A percentile compares a stretch with the other conserved stretches of the same genome.
Evolutionary conservation across 2,329 filamentous ascomycete species (phyloP).

Genomic region (Talaromyces marneffei): DNA sequence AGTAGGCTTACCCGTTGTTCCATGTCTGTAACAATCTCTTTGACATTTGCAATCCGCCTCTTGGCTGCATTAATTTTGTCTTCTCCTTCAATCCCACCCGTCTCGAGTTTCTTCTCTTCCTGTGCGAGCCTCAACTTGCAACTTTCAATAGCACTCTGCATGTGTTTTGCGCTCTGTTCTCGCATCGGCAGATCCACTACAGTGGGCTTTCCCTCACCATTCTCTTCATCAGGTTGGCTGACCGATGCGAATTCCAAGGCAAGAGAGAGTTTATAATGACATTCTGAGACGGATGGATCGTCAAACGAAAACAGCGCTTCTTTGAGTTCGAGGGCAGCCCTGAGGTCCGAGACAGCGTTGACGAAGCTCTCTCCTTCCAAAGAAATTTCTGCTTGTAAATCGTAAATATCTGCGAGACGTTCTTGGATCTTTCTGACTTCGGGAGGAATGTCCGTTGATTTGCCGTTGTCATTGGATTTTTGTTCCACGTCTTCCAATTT

Average conservation of each 20-base stretch:
- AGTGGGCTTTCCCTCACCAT: slow-evolving; percentile 15
- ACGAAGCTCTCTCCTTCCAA: slow-evolving; percentile 90
- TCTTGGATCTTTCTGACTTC: slow-evolving; percentile 64
- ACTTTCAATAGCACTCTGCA: slow-evolving; percentile 56
- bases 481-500: slow-evolving; percentile 49
- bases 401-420: slow-evolving; percentile 84
- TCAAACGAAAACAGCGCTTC: slow-evolving; percentile 71
- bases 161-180: slow-evolving; percentile 53
- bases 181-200: slow-evolving; percentile 50
- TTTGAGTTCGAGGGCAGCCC: slow-evolving; percentile 71
- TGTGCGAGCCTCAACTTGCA: slow-evolving; percentile 51
- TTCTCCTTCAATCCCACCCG: slow-evolving; percentile 35
- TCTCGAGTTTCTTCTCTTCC: slow-evolving; percentile 45
- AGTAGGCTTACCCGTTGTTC: slow-evolving; percentile 46
- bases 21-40: slow-evolving; percentile 58
- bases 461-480: slow-evolving; percentile 43
- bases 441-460: slow-evolving; percentile 37
- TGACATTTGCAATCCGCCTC: slow-evolving; percentile 52
- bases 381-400: slow-evolving; percentile 92
- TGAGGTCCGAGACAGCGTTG: slow-evolving; percentile 79
- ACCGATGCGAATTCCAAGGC: slow-evolving; percentile 90
- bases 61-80: slow-evolving; percentile 36
- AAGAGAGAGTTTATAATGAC: slow-evolving; percentile 91
- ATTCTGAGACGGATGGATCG: slow-evolving; percentile 82
- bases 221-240: slow-evolving; percentile 31